Evolutionary conservation across 768 basidiomycete species (phyloP), one percentile per base, ranked within the genome.

Genomic region (Megacollybia marginata): DNA sequence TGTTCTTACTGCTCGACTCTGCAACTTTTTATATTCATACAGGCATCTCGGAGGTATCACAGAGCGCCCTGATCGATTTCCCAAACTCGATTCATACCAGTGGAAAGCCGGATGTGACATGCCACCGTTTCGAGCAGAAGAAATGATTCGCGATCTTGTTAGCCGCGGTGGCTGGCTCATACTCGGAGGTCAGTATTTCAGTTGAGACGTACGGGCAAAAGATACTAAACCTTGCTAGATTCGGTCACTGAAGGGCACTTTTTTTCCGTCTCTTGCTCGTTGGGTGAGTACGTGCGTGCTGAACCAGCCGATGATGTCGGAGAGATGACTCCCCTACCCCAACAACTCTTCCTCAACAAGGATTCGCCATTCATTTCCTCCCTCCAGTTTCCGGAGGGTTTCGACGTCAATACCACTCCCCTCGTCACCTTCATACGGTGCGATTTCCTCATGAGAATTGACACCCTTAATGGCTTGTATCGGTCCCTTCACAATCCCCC

Each of bases 211-310:
- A 28, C n/a, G n/a, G 23, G 23, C 23, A 28, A 28, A n/a, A 11
- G 38, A 5, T 44, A 16, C 33, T 40, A 19, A 38, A 8, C 11
- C 46, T 52, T 33, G 10, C 23, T 51, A 80, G 83, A 87, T 57
- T 85, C 83, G 0, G 79, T 85, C 15, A 78, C 80, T 2, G 84
- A 87, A 59, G 80, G 79, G 54, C 83, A 86, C 60, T 86, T 86
- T 68, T 86, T 85, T 62, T 85, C 84, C 5, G 59, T 85, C 1
- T 85, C 83, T 0, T 86, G 84, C 57, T 56, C 76, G 38, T 70
- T 86, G 3, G 79, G 78, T 61, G 82, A 83, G 0, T 81, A 85
- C 57, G 83, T 85, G 34, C 70, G 71, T 33, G 83, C 83, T 1
- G 81, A 77, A 2, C 84, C 84, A 1, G 72, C 79, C 54, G 85